Conservation (phyloP, 2,329 filamentous ascomycete genomes). For the Ophioceras dolichostomum region DNA sequence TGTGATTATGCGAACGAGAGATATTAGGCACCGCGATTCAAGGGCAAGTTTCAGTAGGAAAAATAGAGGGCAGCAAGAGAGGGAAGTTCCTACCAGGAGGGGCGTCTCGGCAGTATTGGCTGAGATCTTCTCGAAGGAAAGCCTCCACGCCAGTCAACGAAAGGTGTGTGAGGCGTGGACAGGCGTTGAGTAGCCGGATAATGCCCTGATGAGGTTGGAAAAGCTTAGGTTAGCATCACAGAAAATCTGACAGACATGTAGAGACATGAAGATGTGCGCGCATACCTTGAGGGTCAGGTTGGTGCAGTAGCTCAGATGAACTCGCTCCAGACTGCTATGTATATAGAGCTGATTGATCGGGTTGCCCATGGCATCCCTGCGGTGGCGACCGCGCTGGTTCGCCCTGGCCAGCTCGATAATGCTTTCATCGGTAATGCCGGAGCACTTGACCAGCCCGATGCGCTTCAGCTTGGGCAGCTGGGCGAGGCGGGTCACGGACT, state of each 20-base stretch:
- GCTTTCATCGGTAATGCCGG: conserved; percentile 77
- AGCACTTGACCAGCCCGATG: conserved; percentile 91
- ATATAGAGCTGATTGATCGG: conserved; percentile 40
- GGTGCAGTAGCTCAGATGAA: conserved; percentile 92
- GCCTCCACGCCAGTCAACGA: conserved; percentile 88
- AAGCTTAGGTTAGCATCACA: no score
- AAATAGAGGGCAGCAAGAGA: no score
- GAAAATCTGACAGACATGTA: no score
- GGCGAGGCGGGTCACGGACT: conserved; percentile 73
- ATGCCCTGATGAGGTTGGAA: conserved; percentile 70
- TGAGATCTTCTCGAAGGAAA: conserved; percentile 76
- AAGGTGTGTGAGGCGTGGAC: conserved; percentile 83
- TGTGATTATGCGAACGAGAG: no score
- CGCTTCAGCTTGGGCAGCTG: conserved; percentile 84
- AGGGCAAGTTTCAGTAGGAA: no score
- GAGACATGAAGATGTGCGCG: conserved; percentile 6
- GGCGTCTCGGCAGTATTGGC: conserved; percentile 74
- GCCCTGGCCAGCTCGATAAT: conserved; percentile 73
- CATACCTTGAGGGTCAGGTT: conserved; percentile 70
- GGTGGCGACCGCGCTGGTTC: conserved; percentile 38
- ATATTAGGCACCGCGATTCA: no score
- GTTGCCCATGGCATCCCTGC: conserved; percentile 34
- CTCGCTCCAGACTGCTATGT: conserved; percentile 67
- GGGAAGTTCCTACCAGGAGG: conserved; percentile 47
- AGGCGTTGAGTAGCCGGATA: conserved; percentile 76